A percentile compares a stretch with the other conserved stretches of the same genome.
These are phyloP conservation scores for Edaphochlamys debaryana DNA, from an alignment of 139 green algal genomes.

Conservation along the genomic window DNA sequence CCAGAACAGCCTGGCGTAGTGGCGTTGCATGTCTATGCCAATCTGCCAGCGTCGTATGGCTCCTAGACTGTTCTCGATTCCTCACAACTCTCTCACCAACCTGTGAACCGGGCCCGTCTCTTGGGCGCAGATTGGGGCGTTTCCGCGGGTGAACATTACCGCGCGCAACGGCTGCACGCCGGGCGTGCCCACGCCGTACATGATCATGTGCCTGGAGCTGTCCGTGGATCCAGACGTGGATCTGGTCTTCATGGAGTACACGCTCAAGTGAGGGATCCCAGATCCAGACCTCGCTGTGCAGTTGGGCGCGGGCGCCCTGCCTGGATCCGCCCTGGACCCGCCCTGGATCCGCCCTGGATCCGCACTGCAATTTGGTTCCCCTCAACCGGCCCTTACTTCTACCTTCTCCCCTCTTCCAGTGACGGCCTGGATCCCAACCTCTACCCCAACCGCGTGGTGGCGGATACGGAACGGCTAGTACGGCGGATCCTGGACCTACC, in stretches of 20 bases:
- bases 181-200: conserved; percentile 19
- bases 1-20: background rate
- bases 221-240: conserved; percentile 35
- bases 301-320: no score
- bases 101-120: background rate
- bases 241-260: conserved; percentile 34
- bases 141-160: background rate
- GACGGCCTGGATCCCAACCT: background rate
- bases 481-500: background rate
- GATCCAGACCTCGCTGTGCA: no score
- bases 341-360: no score
- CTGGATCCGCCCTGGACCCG: no score
- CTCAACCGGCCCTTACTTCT: background rate
- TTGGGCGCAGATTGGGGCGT: background rate
- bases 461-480: background rate
- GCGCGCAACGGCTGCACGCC: conserved; percentile 21
- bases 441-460: background rate
- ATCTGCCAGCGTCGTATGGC: no score
- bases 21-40: background rate
- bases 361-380: no score
- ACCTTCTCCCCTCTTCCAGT: background rate
- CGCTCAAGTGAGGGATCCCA: background rate
- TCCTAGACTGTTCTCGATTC: no score
- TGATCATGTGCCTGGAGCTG: conserved; percentile 41
- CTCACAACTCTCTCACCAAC: no score